Conservation (phyloP, 1,139 yeast genomes). For the Torulaspora globosa region DNA sequence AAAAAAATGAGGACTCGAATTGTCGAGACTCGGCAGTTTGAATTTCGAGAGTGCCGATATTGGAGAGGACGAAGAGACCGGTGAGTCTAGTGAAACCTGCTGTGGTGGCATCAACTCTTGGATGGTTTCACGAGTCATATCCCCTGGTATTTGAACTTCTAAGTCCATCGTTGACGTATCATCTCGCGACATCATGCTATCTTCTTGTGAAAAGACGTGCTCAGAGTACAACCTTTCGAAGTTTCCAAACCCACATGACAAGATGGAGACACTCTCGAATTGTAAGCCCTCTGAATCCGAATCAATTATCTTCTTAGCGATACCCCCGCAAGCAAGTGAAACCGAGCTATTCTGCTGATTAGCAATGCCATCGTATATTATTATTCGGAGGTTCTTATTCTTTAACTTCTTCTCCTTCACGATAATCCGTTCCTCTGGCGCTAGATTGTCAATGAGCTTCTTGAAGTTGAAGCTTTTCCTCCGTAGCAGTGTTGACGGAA, state of each 20-base stretch:
- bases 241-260: slow-evolving; percentile 38
- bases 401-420: slow-evolving; percentile 24
- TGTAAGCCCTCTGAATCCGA: slow-evolving; percentile 21
- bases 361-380: slow-evolving; percentile 39
- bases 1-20: slow-evolving; percentile 32
- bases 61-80: slow-evolving; percentile 35
- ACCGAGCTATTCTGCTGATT: slow-evolving; percentile 31
- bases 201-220: slow-evolving; percentile 16
- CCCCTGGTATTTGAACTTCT: slow-evolving; percentile 10
- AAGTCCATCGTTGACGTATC: slow-evolving; percentile 4
- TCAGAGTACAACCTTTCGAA: slow-evolving; percentile 34
- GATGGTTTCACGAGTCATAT: slow-evolving; percentile 13
- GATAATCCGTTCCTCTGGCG: slow-evolving; percentile 38
- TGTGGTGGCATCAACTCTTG: slow-evolving; percentile 16
- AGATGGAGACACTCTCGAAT: slow-evolving; percentile 35
- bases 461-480: slow-evolving; percentile 58
- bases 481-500: slow-evolving; percentile 74
- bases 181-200: slow-evolving; percentile 3
- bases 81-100: slow-evolving; percentile 25
- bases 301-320: slow-evolving; percentile 47
- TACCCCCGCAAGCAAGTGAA: slow-evolving; percentile 44
- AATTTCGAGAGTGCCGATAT: slow-evolving; percentile 38
- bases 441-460: slow-evolving; percentile 41
- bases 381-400: slow-evolving; percentile 24
- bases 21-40: slow-evolving; percentile 33